Evolutionary conservation across 306 rosid genomes (phyloP).

Genomic region (Gleditsia sinensis): DNA sequence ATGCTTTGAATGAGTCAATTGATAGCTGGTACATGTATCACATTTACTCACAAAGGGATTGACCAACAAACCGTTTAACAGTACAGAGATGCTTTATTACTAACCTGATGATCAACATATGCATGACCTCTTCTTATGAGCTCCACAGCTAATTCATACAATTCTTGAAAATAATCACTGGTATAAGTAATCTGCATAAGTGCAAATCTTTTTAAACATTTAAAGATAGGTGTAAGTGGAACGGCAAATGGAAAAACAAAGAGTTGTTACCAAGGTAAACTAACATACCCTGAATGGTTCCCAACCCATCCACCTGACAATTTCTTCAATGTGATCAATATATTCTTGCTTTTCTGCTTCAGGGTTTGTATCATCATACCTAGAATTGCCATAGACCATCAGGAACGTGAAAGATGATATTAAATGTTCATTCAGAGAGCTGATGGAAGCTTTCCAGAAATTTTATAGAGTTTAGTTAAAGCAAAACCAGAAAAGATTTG

Average conservation of each 20-base stretch:
- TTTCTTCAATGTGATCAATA: slow-evolving; percentile 93
- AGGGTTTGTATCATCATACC: slow-evolving; percentile 97
- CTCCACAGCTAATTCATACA: slow-evolving; percentile 92
- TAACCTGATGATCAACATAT: slow-evolving; percentile 97
- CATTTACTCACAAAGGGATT: neutral
- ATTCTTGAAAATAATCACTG: slow-evolving; percentile 92
- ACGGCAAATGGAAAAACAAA: no score
- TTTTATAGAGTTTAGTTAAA: slow-evolving; percentile 5
- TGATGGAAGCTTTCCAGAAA: neutral
- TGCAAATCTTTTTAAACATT: slow-evolving; percentile 21
- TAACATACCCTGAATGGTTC: slow-evolving; percentile 79
- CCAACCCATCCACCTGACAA: slow-evolving; percentile 99
- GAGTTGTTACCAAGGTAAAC: slow-evolving; percentile 1
- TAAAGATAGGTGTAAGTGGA: neutral
- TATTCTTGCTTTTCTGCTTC: slow-evolving; percentile 96
- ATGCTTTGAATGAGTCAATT: slow-evolving; percentile 21
- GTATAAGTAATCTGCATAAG: slow-evolving; percentile 82
- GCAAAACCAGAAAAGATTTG: neutral
- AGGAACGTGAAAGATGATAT: neutral
- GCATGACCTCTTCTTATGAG: slow-evolving; percentile 86
- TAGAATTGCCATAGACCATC: slow-evolving; percentile 40
- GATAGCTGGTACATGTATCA: neutral
- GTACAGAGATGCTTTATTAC: slow-evolving; percentile 8
- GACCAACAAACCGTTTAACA: slow-evolving; percentile 15
- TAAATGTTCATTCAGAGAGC: slow-evolving; percentile 9